Percentiles rank a stretch among this genome's conserved stretches.
Conservation (phyloP, 768 basidiomycete species). For the Suillus hirtellus region DNA sequence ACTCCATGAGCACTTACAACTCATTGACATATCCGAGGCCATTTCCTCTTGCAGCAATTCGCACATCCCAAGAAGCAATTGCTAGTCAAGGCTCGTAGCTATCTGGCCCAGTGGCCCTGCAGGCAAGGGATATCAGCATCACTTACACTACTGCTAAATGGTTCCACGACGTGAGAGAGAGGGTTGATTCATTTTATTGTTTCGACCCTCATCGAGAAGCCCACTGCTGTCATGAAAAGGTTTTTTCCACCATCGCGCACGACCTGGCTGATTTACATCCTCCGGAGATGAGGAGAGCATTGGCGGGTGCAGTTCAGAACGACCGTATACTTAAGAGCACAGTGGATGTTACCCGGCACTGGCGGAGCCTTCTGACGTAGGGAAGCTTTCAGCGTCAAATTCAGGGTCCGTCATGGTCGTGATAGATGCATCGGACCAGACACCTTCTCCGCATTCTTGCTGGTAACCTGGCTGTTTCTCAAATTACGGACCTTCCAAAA, state of each 20-base stretch:
- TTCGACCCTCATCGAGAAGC: constrained; percentile 18
- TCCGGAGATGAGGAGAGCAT: neutral
- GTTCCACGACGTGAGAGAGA: constrained; percentile 9
- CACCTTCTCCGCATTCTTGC: constrained; percentile 16
- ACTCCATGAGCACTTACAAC: neutral
- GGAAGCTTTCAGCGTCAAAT: too few relatives aligned
- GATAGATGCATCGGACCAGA: too few relatives aligned
- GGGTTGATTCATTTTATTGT: constrained; percentile 19
- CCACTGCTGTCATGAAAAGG: constrained; percentile 9
- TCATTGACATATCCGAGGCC: neutral
- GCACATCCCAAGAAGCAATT: neutral
- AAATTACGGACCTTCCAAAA: constrained; percentile 1
- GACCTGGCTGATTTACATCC: constrained; percentile 14
- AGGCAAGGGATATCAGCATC: neutral
- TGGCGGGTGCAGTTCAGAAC: neutral
- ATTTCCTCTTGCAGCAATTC: neutral
- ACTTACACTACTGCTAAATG: neutral
- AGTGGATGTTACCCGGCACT: constrained; percentile 1
- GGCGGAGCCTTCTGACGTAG: constrained; percentile 11
- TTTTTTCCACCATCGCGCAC: constrained; percentile 21
- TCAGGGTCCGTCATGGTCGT: too few relatives aligned
- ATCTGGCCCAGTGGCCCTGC: neutral
- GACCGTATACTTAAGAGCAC: neutral
- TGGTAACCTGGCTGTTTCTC: neutral
- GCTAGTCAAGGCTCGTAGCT: neutral